Evolutionary conservation across 257 asterid species (phyloP), one percentile per base, ranked within the genome.

Genomic region (Nicotiana paniculata): DNA sequence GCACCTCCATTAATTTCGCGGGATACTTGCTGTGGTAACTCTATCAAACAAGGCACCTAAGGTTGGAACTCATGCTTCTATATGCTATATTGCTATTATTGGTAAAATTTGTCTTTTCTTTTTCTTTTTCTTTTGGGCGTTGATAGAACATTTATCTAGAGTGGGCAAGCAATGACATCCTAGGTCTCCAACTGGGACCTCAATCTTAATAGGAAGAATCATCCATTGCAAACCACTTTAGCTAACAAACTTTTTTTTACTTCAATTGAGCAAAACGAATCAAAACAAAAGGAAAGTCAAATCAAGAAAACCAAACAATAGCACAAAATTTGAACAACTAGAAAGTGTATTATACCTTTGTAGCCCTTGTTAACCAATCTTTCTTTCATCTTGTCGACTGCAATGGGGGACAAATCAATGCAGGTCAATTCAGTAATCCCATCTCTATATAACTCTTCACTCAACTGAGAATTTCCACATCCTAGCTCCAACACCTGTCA

Each of bases 401-500:
- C 98, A 84, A 96, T 91, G 0, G 97, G 87, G 0, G 99, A 96
- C 85, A 93, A 90, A 83, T 96, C 99, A 84, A 92, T 92, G 91
- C 99, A 96, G 84, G 99, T 96, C 62, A 96, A 83, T 37, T 90
- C 89, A 85, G 95, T 89, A 72, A 93, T 90, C 43, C 97, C 97
- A 85, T 94, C 99, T 82, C 88, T 85, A 72, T 92, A 89, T 80
- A 96, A 86, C 37, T 91, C 93, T 77, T 94, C 98, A 64, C 93
- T 92, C 48, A 96, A 86, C 89, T 94, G 98, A 76, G 99, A 96
- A 83, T 93, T 91, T 57, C 99, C 99, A 86, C 99, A 96, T 39
- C 99, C 99, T 84, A 96, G 86, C 93, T 96, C 97, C 90, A 96
- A 82, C 30, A 94, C 95, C 99, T 94, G 86, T 62, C 62, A 74